A percentile compares a stretch with the other conserved stretches of the same genome.
These are phyloP conservation scores for Platanthera zijinensis DNA, from an alignment of 106 monocot genomes.

Conservation along the genomic window DNA sequence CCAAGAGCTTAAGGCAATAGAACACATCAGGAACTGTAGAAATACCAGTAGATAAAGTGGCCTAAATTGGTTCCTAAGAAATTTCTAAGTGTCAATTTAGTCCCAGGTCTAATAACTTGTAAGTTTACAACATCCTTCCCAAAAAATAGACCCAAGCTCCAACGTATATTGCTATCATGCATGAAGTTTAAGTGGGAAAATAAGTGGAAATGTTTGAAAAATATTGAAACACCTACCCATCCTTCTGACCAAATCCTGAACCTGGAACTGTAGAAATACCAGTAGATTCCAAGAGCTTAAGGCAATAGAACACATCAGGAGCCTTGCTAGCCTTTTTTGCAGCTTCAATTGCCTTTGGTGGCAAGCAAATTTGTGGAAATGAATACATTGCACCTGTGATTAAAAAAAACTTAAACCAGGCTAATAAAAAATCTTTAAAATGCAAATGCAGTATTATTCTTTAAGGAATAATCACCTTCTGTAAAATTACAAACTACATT, in stretches of 20 bases:
- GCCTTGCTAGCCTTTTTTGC: conserved; percentile 82
- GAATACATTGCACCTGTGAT: conserved; percentile 97
- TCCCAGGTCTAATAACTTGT: too few relatives aligned
- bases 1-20: conserved; percentile 96
- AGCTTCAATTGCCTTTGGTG: conserved; percentile 85
- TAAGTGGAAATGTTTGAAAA: background rate
- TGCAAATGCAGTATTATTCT: background rate
- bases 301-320: conserved; percentile 97
- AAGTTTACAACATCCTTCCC: too few relatives aligned
- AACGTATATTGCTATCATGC: too few relatives aligned
- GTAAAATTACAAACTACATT: conserved; percentile 97
- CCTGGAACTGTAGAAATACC: conserved; percentile 99
- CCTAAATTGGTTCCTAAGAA: too few relatives aligned
- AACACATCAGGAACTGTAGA: conserved; percentile 93
- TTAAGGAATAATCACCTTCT: conserved; percentile 47
- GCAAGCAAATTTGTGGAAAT: conserved; percentile 92
- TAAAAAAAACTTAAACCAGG: conserved; percentile 5
- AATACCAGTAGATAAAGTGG: too few relatives aligned
- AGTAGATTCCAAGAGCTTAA: conserved; percentile 95
- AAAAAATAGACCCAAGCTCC: too few relatives aligned
- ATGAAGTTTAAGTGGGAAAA: background rate
- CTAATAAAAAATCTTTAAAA: background rate
- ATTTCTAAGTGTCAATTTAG: too few relatives aligned
- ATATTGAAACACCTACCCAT: conserved; percentile 53
- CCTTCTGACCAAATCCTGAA: conserved; percentile 99